Conservation (phyloP, 1,139 yeast species). For the Kodamaea alishanica region DNA sequence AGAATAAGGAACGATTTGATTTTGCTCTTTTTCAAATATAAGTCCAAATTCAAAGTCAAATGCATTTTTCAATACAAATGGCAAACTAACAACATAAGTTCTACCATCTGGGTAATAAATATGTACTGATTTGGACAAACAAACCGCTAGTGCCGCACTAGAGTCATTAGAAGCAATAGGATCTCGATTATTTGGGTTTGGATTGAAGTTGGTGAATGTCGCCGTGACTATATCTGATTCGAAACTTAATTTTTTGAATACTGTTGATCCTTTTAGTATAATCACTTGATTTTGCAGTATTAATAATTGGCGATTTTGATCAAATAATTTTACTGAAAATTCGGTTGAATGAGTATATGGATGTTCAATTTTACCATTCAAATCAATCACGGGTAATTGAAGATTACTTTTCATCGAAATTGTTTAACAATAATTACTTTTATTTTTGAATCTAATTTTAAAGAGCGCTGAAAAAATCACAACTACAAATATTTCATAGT, state of each 20-base stretch:
- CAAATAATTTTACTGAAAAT: conserved; percentile 22
- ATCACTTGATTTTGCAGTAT: conserved; percentile 30
- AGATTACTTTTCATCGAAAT: conserved; percentile 3
- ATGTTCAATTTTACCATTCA: conserved; percentile 15
- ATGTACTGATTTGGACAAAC: conserved; percentile 49
- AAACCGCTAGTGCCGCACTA: conserved; percentile 43
- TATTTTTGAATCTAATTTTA: neutral
- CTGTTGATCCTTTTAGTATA: conserved; percentile 48
- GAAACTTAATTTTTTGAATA: conserved; percentile 48
- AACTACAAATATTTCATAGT: neutral
- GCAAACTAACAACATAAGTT: conserved; percentile 56
- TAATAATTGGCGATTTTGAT: conserved; percentile 29
- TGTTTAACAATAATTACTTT: neutral
- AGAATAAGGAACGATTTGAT: conserved; percentile 8
- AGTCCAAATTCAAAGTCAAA: conserved; percentile 63
- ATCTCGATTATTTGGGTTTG: conserved; percentile 1
- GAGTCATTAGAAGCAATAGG: conserved; percentile 2
- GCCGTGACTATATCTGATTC: conserved; percentile 46
- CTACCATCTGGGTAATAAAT: conserved; percentile 59
- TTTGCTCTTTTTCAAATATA: conserved; percentile 50
- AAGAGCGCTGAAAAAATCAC: neutral
- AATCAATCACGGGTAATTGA: conserved; percentile 19
- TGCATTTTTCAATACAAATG: conserved; percentile 56
- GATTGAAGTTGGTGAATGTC: conserved; percentile 42
- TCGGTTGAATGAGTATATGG: conserved; percentile 17